Percentiles rank a stretch among this genome's conserved stretches.
These are phyloP conservation scores for Blastocystis sp. DNA, from an alignment of 352 stramenopile species.

Conservation along the genomic window DNA sequence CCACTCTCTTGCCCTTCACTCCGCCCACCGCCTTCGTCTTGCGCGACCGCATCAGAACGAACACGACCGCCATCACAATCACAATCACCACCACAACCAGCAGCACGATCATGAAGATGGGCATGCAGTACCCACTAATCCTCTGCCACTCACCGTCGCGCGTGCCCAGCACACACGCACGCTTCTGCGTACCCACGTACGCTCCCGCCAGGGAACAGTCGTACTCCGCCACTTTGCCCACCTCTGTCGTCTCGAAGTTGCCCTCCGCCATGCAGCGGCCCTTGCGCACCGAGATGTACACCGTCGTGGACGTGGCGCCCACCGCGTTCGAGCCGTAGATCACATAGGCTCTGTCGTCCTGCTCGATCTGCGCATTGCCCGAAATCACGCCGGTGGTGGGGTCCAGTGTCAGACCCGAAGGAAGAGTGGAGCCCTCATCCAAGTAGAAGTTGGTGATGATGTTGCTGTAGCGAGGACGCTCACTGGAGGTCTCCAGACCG, in stretches of 20 bases:
- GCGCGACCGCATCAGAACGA: neutral
- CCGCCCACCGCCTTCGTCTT: neutral
- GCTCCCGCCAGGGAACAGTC: neutral
- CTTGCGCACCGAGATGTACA: conserved; percentile 19
- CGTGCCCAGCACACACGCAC: conserved; percentile 1
- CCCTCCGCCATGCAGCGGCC: conserved; percentile 18
- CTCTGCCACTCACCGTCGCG: conserved; percentile 24
- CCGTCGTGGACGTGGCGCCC: neutral
- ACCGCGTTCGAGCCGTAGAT: neutral
- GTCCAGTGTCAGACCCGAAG: conserved; percentile 4
- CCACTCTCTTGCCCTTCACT: conserved; percentile 3
- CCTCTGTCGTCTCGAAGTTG: conserved; percentile 18
- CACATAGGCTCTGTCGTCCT: too few relatives aligned
- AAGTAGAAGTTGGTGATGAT: conserved; percentile 24
- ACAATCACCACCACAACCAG: conserved; percentile 40
- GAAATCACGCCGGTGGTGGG: too few relatives aligned
- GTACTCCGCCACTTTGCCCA: conserved; percentile 3
- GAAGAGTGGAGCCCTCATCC: neutral
- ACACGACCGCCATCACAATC: neutral
- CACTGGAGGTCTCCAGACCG: neutral
- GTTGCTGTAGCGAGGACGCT: neutral
- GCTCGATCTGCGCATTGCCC: too few relatives aligned
- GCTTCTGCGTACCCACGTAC: conserved; percentile 44
- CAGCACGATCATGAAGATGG: conserved; percentile 21
- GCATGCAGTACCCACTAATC: conserved; percentile 18